Conservation (phyloP, 2,329 filamentous ascomycete genomes). For the Ramichloridium luteum region DNA sequence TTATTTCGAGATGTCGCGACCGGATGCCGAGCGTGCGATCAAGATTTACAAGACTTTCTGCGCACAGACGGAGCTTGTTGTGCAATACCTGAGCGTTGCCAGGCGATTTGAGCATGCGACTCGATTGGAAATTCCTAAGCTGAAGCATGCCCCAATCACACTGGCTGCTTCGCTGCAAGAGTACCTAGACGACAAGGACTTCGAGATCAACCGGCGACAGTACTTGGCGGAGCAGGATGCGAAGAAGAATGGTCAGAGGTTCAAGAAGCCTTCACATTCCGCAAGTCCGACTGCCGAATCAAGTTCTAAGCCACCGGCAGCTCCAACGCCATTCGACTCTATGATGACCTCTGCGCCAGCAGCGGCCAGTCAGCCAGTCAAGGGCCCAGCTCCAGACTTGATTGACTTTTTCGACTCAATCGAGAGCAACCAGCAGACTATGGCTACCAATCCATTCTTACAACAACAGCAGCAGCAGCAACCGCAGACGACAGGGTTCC, state of each 20-base stretch:
- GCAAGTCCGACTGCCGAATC: conserved; percentile 20
- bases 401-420: conserved; percentile 95
- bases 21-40: conserved; percentile 84
- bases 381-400: conserved; percentile 60
- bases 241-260: conserved; percentile 39
- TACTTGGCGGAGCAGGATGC: conserved; percentile 81
- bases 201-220: conserved; percentile 83
- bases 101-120: conserved; percentile 87
- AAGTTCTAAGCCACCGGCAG: conserved; percentile 25
- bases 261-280: conserved; percentile 19
- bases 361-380: conserved; percentile 26
- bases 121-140: conserved; percentile 82
- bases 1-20: conserved; percentile 96
- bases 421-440: conserved; percentile 69
- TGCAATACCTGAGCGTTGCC: conserved; percentile 77
- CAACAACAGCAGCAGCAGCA: conserved; percentile 17
- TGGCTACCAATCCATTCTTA: conserved; percentile 24
- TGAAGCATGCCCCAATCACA: conserved; percentile 93
- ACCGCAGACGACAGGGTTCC: conserved; percentile 18
- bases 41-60: conserved; percentile 87
- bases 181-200: conserved; percentile 87
- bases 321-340: conserved; percentile 19
- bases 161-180: conserved; percentile 82
- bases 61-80: conserved; percentile 81
- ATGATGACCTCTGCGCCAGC: conserved; percentile 14